phyloP scores from a whole-genome alignment of 1,284 basidiomycete species.

The Chalciporus sp. region DNA sequence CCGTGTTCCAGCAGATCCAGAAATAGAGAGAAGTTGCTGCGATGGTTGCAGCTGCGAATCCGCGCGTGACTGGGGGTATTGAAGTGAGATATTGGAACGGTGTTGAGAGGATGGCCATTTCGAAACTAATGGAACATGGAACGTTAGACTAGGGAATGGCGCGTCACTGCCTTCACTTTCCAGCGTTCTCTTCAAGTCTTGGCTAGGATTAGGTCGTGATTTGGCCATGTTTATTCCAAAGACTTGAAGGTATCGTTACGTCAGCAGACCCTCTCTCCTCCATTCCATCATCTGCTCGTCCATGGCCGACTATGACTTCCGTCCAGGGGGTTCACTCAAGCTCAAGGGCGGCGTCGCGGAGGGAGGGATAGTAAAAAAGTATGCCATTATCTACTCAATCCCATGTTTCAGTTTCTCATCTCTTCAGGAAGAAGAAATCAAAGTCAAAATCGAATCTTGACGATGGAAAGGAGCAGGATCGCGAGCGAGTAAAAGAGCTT shows the following conservation, averaged over 20 bases:
- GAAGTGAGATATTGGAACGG: constrained; percentile 68
- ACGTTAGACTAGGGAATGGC: constrained; percentile 4
- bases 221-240: constrained; percentile 25
- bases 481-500: constrained; percentile 53
- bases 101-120: constrained; percentile 75
- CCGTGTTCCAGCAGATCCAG: constrained; percentile 59
- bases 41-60: constrained; percentile 72
- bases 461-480: constrained; percentile 40
- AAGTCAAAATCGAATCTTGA: constrained; percentile 59
- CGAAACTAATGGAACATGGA: constrained; percentile 16
- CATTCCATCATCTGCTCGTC: constrained; percentile 16
- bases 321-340: constrained; percentile 87
- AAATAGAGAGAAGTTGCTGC: constrained; percentile 65
- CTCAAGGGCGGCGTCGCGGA: constrained; percentile 82
- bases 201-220: no score
- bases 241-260: constrained; percentile 26
- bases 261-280: constrained; percentile 25
- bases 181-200: background rate
- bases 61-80: constrained; percentile 79
- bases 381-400: constrained; percentile 31
- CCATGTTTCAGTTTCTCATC: constrained; percentile 18
- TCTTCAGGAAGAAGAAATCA: constrained; percentile 80
- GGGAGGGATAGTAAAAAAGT: constrained; percentile 84
- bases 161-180: background rate
- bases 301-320: constrained; percentile 86